Base-by-base conservation (phyloP, 2,329 filamentous ascomycete species). In the Aspergillus sp. region DNA sequence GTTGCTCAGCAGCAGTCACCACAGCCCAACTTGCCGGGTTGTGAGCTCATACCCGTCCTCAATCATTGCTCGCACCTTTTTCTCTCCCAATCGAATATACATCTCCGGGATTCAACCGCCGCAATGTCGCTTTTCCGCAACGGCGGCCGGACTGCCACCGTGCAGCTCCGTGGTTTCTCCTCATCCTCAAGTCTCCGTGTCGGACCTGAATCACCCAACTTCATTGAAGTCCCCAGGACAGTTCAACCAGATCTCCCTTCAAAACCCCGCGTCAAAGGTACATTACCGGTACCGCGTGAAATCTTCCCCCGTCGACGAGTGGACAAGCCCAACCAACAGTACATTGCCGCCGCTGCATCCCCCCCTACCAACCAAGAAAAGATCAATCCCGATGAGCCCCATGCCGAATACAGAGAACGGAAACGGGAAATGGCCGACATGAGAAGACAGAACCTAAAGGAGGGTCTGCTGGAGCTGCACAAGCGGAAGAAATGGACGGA, bases 121-220 rank as follows among this genome's bases (percentile, higher is more conserved):
- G 68, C 52, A 55, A 76, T 76, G 72, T 72, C 73, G 55, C 66
- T 73, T 59, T 70, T 72, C 66, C 73, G 74, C 59, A 67, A 64
- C 59, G 71, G 68, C 66, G 66, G 56, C 40, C 56, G 70, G 63
- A 66, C 69, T 66, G 70, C 71, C 66, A 65, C 67, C 35, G 63
- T 69, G 69, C 74, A 77, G 61, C 65, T 70, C 68, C 75, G 75
- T 57, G 68, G 73, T 54, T 77, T 78, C 65, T 64, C 73, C 48
- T 72, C 73, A 27, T 72, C 75, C 12, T 59, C 73, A 56, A 66
- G 57, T 46, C 68, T 69, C 58, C 69, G 73, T 65, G 70, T 76
- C 55, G 74, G 74, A 27, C 93, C 95, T 49, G 90, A 97, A 73
- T 96, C 92, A 37, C 93, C 95, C 47, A 84, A 85, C 63, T 98